Evolutionary conservation across 2,329 filamentous ascomycete species (phyloP).

Genomic region (Sporothrix dimorphospora): DNA sequence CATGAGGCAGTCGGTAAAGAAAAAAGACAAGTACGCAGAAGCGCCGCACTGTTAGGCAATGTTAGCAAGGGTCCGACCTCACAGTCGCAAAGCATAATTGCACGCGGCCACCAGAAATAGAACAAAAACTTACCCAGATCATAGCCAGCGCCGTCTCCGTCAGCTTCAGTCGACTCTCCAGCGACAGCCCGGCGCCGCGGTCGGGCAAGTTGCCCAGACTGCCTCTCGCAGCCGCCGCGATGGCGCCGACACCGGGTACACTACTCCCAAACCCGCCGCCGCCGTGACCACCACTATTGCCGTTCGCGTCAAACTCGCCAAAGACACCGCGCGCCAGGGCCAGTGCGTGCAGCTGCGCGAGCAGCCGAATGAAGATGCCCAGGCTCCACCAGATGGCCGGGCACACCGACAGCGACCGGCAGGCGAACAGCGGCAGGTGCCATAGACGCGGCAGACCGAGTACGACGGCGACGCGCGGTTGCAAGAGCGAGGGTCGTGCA

Average conservation of each 20-base stretch:
- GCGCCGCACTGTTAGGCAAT: constrained; percentile 64
- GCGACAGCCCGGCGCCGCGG: constrained; percentile 32
- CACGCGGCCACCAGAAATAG: not conserved
- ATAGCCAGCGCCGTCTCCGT: constrained; percentile 73
- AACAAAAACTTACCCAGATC: constrained; percentile 63
- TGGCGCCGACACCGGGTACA: constrained; percentile 39
- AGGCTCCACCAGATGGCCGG: constrained; percentile 74
- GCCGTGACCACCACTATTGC: constrained; percentile 40
- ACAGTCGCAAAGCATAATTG: not conserved
- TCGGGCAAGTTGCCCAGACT: constrained; percentile 12
- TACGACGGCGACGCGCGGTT: constrained; percentile 77
- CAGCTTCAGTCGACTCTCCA: constrained; percentile 57
- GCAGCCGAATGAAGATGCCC: constrained; percentile 68
- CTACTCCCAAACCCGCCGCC: not conserved
- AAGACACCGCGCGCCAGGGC: constrained; percentile 32
- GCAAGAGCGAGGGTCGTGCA: constrained; percentile 55
- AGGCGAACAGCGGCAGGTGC: constrained; percentile 73
- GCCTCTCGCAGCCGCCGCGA: constrained; percentile 27
- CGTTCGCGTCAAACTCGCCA: constrained; percentile 23
- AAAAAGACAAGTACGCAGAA: constrained; percentile 77
- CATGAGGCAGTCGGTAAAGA: constrained; percentile 85
- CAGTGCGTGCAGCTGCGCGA: constrained; percentile 60
- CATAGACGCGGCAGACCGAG: constrained; percentile 73
- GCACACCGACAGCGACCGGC: constrained; percentile 71
- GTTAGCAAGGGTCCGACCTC: constrained; percentile 25